Evolutionary conservation across 2,329 filamentous ascomycete species (phyloP).

Genomic region (Talaromyces funiculosus): DNA sequence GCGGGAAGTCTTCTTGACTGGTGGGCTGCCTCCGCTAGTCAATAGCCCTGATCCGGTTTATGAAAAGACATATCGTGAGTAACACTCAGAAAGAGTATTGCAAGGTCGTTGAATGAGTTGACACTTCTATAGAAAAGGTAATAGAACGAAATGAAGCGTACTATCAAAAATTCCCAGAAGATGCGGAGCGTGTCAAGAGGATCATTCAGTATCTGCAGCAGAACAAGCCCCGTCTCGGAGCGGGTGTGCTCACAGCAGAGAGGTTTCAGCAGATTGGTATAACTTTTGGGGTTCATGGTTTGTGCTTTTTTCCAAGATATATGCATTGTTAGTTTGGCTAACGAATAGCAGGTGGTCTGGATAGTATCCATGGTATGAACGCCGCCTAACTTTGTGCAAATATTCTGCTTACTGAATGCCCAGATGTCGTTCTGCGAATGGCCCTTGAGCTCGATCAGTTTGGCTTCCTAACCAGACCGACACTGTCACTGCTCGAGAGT

Average conservation of each 20-base stretch:
- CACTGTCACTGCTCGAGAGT: conserved; percentile 63
- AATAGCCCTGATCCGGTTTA: conserved; percentile 71
- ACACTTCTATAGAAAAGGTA: conserved; percentile 49
- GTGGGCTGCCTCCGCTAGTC: conserved; percentile 74
- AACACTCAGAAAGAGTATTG: too few relatives aligned
- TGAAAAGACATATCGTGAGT: conserved; percentile 55
- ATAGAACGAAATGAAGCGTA: conserved; percentile 69
- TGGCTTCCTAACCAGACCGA: conserved; percentile 67
- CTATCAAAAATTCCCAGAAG: conserved; percentile 79
- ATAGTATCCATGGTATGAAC: conserved; percentile 59
- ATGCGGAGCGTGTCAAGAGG: conserved; percentile 61
- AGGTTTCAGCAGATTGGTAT: conserved; percentile 75
- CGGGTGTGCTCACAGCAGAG: conserved; percentile 64
- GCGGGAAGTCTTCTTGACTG: conserved; percentile 76
- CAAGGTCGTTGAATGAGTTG: conserved; percentile 14
- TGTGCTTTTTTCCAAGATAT: too few relatives aligned
- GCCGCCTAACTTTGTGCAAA: neutral
- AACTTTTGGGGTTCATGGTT: conserved; percentile 68
- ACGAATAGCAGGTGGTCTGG: conserved; percentile 54
- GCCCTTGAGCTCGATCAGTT: conserved; percentile 69
- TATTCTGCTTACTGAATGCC: conserved; percentile 1
- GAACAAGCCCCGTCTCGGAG: conserved; percentile 61
- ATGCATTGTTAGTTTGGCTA: too few relatives aligned
- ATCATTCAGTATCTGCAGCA: conserved; percentile 61
- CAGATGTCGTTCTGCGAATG: conserved; percentile 63